Base-by-base conservation (phyloP, 768 basidiomycete genomes). In the Rhodotorula paludigena region DNA sequence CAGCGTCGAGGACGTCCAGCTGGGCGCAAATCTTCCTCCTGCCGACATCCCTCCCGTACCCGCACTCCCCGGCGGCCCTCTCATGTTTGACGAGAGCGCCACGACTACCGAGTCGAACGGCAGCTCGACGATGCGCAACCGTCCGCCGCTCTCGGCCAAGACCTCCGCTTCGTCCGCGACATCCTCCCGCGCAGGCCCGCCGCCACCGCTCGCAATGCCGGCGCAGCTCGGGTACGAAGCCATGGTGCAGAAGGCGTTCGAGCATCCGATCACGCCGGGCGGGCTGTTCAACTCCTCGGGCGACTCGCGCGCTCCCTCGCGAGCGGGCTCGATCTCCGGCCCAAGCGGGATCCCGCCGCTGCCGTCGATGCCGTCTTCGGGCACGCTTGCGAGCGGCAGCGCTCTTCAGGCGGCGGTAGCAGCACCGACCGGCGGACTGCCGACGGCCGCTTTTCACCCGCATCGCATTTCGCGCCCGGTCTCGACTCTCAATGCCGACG, bases 1-100 rank as follows among this genome's bases (percentile, higher is more conserved):
- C 73, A 66, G 62, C 58, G 72, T 73, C 39, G 72, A 75, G 62
- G 74, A 75, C 62, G 74, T 75, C 28, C 57, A 73, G 49, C 51
- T 75, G 33, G 74, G 74, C 33, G 69, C 72, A 11, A 64, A 66
- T 47, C 48, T 74, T 2, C 68, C 69, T 12, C 67, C 74, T 2
- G 68, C 67, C 44, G 56, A 64, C 18, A 44, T 72, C 35, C 71
- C 66, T 9, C 71, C 63, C 30, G 55, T 65, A 1, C 63, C 59
- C 5, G 54, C 59, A 5, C 57, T 63, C 25, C 66, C 71, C 8
- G 41, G 57, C 30, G 57, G 33, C 21, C 33, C 47, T 7, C 33
- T 48, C 36, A 20, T 33, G 21, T 15, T 49, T 32, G 56, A 42
- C 55, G 54, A 56, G 28, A 15, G 36, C n/a, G 56, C 41, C 42